phyloP scores from a whole-genome alignment of 352 stramenopile species.

The Phytopythium oedochilum region DNA sequence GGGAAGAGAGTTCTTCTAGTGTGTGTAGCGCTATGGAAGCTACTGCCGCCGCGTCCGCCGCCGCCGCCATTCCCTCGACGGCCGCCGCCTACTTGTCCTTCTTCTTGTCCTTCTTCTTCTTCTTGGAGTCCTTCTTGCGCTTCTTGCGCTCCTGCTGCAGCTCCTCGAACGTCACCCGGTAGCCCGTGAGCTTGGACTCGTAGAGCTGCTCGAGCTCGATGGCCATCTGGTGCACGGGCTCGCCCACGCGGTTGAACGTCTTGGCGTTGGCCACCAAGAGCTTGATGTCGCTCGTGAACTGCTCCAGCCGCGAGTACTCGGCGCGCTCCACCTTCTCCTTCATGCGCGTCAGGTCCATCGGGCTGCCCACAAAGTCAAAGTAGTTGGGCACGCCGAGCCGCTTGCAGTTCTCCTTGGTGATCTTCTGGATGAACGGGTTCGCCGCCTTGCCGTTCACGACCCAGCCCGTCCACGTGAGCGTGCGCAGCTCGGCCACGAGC shows the following conservation, averaged over 20 bases:
- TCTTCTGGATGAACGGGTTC: slow-evolving; percentile 84
- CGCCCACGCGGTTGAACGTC: slow-evolving; percentile 78
- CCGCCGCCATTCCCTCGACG: too few species aligned
- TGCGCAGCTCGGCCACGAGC: slow-evolving; percentile 55
- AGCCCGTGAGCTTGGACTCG: slow-evolving; percentile 55
- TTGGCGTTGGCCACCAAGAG: slow-evolving; percentile 80
- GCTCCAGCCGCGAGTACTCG: slow-evolving; percentile 73
- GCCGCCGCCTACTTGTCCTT: slow-evolving; percentile 64
- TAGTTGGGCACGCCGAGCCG: slow-evolving; percentile 77
- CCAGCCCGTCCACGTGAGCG: slow-evolving; percentile 70
- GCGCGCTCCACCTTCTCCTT: slow-evolving; percentile 78
- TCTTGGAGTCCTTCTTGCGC: slow-evolving; percentile 82
- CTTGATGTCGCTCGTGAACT: slow-evolving; percentile 75
- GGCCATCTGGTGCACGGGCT: slow-evolving; percentile 82
- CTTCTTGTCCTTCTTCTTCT: slow-evolving; percentile 89
- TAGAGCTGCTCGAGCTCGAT: slow-evolving; percentile 78
- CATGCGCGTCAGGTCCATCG: slow-evolving; percentile 83
- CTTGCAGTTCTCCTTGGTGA: slow-evolving; percentile 85
- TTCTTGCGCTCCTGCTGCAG: slow-evolving; percentile 80
- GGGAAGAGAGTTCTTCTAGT: neutral
- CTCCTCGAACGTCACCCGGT: slow-evolving; percentile 72
- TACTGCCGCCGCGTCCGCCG: neutral
- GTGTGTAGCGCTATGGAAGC: too few species aligned
- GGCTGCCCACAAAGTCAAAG: slow-evolving; percentile 79
- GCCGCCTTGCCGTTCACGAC: slow-evolving; percentile 63